Evolutionary conservation across 176 grass and related monocot genomes (phyloP).

Genomic region (Oryza australiensis): DNA sequence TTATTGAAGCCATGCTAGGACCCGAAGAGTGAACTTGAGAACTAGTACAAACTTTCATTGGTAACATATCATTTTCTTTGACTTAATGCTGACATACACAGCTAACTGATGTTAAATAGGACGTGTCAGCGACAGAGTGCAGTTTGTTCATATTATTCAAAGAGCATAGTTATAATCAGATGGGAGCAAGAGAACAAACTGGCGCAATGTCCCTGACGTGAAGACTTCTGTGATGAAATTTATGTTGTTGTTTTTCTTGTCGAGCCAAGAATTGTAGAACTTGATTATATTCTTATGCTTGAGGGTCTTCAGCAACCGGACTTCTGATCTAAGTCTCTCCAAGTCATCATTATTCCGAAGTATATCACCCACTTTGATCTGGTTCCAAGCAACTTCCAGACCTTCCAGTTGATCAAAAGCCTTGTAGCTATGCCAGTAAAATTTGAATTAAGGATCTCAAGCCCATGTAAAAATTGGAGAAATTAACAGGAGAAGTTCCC

Average conservation of each 20-base stretch:
- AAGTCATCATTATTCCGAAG: conserved; percentile 60
- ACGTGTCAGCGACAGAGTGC: background rate
- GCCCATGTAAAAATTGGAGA: background rate
- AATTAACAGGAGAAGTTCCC: background rate
- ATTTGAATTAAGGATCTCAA: conserved; percentile 57
- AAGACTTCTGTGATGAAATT: conserved; percentile 90
- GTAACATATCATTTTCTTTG: background rate
- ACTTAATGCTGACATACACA: background rate
- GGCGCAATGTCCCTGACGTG: conserved; percentile 75
- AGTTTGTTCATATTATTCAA: background rate
- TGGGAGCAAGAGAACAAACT: conserved; percentile 42
- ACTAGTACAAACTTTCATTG: background rate
- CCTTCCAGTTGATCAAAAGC: conserved; percentile 89
- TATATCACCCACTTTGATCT: conserved; percentile 66
- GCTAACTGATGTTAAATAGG: background rate
- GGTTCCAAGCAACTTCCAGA: conserved; percentile 84
- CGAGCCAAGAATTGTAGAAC: conserved; percentile 82
- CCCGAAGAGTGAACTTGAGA: background rate
- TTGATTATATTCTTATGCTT: conserved; percentile 87
- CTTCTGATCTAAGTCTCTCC: conserved; percentile 74
- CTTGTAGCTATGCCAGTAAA: conserved; percentile 52
- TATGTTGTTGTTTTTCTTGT: conserved; percentile 60
- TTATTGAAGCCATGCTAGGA: background rate
- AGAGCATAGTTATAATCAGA: background rate
- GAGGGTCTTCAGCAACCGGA: conserved; percentile 76